Base-by-base conservation (phyloP, 805 yeast genomes). In the Limtongia smithiae region DNA sequence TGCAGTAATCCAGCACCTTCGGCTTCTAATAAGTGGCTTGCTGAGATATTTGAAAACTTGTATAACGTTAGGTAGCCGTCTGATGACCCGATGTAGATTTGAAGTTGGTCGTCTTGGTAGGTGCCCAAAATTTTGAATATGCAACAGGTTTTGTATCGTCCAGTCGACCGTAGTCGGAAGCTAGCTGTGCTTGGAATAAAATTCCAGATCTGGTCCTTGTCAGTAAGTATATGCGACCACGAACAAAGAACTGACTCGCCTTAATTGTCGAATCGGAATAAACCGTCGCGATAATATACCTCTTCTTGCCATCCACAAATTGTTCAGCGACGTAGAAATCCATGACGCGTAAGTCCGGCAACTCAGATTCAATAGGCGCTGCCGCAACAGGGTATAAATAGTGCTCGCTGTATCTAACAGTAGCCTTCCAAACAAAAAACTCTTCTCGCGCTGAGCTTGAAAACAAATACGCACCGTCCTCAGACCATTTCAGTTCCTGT, bases 261-360 rank as follows among this genome's bases (percentile, higher is more conserved):
- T 79, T 81, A 48, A 91, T 75, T 3, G 77, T 71, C 1, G 97
- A 91, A 63, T 91, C 90, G 0, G 97, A 90, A 63, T 87, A 93
- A 0, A 84, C 95, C 0, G 88, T 78, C 2, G 79, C 77, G 6
- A 90, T 60, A 1, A 80, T 58, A 56, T 79, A 76, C 2, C 64
- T 45, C 59, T 2, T 15, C 7, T 14, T 22, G 5, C 32, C 50
- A 4, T 59, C 60, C 1, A 34, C 42, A 6, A 42, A 34, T 14
- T 58, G 46, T 0, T 45, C 46, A n/a, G 61, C 60, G 1, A 74
- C 68, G 36, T 78, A 83, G 62, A 89, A 83, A 65, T 85, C 95
- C 96, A 89, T 91, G 47, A 91, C 81, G 57, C 98, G 73, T 53
- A 93, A 71, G 65, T 93, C 97, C 0, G 95, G 95, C 48, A 79